Base-by-base conservation (phyloP, 2,329 filamentous ascomycete genomes). In the Tympanopsis confertula region DNA sequence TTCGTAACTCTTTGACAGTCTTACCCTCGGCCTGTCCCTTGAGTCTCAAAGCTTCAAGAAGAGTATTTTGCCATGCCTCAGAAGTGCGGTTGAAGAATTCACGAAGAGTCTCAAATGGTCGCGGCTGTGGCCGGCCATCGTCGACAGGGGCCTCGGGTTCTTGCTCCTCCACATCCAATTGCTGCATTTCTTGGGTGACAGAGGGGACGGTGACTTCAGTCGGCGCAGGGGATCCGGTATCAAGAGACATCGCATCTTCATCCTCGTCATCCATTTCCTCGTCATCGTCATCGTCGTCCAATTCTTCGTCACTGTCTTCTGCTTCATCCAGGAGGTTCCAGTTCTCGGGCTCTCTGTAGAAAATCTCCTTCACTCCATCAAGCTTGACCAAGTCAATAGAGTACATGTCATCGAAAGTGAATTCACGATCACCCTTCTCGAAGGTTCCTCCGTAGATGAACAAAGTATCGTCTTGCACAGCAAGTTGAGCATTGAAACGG, bases 381-480 rank as follows among this genome's bases (percentile, higher is more conserved):
- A 98, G 69, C 58, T 94, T 95, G 42, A 82, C 88, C n/a, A 98
- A 68, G 51, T 98, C 87, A 42, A 96, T 78, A 2, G 86, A 81
- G 60, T 93, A 93, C 58, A 98, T 68, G 50, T 98, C 91, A 48
- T 95, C 88, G 57, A 96, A 94, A 0, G 88, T 96, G 51, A 84
- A 94, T 57, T 98, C 91, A 17, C 86, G 74, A 50, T 98, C 91
- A 14, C 86, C 89, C 54, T 94, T 91, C 54, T 98, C 91, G 50
- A 83, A 95, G 0, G 89, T 98, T 14, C 91, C 91, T 20, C 91
- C 88, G 51, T 93, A 96, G 38, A 96, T 86, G 60, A 89, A 98
- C 1, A 96, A 69, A 5, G 85, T 78, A 55, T 98, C 91, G 46
- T 88, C 86, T 58, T 96, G 88, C 1, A 96, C 86, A 1, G 89